These are phyloP conservation scores for Aspergillus cavernicola DNA, from an alignment of 495 filamentous ascomycete species.

Conservation along the genomic window DNA sequence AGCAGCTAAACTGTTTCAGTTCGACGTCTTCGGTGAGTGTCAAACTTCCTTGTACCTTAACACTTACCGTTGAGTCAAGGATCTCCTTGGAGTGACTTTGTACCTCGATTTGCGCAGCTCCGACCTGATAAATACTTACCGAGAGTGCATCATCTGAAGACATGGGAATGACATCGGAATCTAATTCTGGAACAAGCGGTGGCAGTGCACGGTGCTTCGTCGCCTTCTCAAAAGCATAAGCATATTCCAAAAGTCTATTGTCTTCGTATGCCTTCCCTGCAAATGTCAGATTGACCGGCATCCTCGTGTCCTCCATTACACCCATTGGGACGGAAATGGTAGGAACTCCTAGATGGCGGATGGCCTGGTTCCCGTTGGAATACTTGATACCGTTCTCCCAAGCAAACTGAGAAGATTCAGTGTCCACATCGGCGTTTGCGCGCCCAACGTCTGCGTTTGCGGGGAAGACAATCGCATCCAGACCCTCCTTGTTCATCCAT, in stretches of 20 bases:
- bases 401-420: slow-evolving; percentile 23
- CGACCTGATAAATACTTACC: background rate
- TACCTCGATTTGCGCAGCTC: slow-evolving; percentile 16
- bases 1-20: slow-evolving; percentile 17
- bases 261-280: slow-evolving; percentile 35
- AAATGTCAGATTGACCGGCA: slow-evolving; percentile 37
- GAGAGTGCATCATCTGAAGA: background rate
- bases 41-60: slow-evolving; percentile 20
- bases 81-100: slow-evolving; percentile 20
- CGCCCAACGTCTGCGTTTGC: slow-evolving; percentile 31
- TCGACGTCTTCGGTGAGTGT: background rate
- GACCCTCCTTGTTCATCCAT: slow-evolving; percentile 30
- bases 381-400: slow-evolving; percentile 38
- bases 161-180: slow-evolving; percentile 24
- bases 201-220: slow-evolving; percentile 25
- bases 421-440: slow-evolving; percentile 27
- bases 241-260: slow-evolving; percentile 26
- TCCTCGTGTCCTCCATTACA: slow-evolving; percentile 32
- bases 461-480: slow-evolving; percentile 36
- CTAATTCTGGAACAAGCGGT: slow-evolving; percentile 20
- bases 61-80: slow-evolving; percentile 15
- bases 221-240: slow-evolving; percentile 29
- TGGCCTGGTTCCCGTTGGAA: slow-evolving; percentile 33
- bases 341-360: slow-evolving; percentile 35
- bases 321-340: slow-evolving; percentile 38